phyloP scores from a whole-genome alignment of 495 filamentous ascomycete genomes.

The Corynascus novoguineensis region DNA sequence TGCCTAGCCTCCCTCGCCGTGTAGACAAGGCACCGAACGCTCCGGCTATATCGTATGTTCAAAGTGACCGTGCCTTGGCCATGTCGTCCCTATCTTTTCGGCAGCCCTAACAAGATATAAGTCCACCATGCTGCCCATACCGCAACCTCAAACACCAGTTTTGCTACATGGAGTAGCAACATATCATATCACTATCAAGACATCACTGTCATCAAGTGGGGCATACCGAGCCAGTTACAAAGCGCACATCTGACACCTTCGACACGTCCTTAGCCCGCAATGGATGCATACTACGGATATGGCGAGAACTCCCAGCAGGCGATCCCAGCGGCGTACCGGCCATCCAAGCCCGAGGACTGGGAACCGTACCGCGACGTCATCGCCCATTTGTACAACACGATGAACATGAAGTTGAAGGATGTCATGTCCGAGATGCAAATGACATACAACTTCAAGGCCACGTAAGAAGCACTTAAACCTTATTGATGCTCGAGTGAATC shows the following conservation, averaged over 20 bases:
- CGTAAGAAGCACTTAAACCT: slow-evolving; percentile 24
- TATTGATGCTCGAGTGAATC: no score
- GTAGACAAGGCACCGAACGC: slow-evolving; percentile 10
- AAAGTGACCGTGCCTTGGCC: not conserved
- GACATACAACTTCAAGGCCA: slow-evolving; percentile 32
- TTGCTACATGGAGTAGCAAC: slow-evolving; percentile 1
- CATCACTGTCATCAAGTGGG: not conserved
- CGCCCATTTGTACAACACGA: slow-evolving; percentile 29
- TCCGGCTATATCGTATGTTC: not conserved
- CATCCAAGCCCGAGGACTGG: slow-evolving; percentile 35
- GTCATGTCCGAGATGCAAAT: slow-evolving; percentile 32
- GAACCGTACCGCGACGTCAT: slow-evolving; percentile 34
- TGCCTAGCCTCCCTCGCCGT: slow-evolving; percentile 9
- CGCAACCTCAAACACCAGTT: not conserved
- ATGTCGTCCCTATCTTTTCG: not conserved
- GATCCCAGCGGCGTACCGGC: slow-evolving; percentile 19
- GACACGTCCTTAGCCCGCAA: not conserved
- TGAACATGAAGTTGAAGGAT: slow-evolving; percentile 36
- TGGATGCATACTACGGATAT: slow-evolving; percentile 15
- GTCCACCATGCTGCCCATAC: slow-evolving; percentile 7
- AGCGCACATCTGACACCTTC: not conserved
- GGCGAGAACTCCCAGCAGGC: slow-evolving; percentile 4
- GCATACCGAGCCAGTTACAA: not conserved
- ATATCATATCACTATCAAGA: not conserved
- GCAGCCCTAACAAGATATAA: slow-evolving; percentile 9